Evolutionary conservation across 371 early-diverging fungal species (phyloP).

Genomic region (Nosema muscidifuracis): DNA sequence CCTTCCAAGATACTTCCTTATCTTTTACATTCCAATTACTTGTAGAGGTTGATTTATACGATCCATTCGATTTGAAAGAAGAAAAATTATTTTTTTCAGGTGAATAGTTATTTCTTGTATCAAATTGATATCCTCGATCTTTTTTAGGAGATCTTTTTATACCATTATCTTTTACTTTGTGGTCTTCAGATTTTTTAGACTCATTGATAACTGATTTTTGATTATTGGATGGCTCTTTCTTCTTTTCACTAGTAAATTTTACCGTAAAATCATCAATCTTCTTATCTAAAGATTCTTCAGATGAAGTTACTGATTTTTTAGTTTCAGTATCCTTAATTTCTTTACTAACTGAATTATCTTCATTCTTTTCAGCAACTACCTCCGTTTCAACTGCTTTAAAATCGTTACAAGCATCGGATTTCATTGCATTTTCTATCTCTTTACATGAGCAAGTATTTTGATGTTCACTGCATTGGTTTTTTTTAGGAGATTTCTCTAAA

Average conservation of each 20-base stretch:
- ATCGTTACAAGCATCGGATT: background rate
- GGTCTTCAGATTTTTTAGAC: background rate
- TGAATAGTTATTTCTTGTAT: no score
- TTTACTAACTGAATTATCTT: no score
- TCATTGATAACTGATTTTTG: background rate
- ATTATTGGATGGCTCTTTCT: background rate
- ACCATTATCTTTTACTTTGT: background rate
- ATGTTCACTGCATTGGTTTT: background rate
- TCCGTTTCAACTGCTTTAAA: no score
- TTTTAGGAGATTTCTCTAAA: background rate
- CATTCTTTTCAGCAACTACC: no score
- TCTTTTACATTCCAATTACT: no score
- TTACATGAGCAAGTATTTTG: background rate
- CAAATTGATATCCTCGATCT: no score
- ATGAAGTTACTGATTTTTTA: conserved; percentile 71
- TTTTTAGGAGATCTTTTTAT: no score
- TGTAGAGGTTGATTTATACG: no score
- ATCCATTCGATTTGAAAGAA: no score
- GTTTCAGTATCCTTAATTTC: no score
- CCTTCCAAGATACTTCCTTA: no score
- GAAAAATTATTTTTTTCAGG: no score
- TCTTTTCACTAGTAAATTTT: conserved; percentile 24
- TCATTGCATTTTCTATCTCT: background rate
- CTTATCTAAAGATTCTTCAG: conserved; percentile 69
- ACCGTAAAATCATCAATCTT: conserved; percentile 49